Base-by-base conservation (phyloP, 805 yeast genomes). In the Wickerhamomyces bovis region DNA sequence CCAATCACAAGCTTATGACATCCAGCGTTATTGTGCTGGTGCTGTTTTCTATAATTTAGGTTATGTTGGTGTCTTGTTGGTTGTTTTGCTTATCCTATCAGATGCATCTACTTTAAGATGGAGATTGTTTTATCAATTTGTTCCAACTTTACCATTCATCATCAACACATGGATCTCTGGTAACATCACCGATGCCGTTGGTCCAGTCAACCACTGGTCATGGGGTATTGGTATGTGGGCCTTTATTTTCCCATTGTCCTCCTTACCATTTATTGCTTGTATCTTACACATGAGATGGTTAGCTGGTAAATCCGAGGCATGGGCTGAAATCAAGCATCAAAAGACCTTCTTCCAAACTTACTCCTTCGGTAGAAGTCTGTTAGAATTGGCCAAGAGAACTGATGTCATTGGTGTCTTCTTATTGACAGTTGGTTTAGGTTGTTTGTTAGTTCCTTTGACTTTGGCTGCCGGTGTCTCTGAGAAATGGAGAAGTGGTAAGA, bases 171-270 rank as follows among this genome's bases (percentile, higher is more conserved):
- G 94, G 94, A 73, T 84, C 47, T 66, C 81, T 25, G 92, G 89
- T 58, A 69, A 80, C 55, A 69, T 85, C 42, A 65, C 75, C 15
- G 52, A 62, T 9, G 66, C 66, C 30, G 66, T 66, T 12, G 64
- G 63, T 23, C 67, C 67, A 30, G 3, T 45, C 12, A 43, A 51
- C 6, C 59, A 71, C 30, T 82, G 88, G 83, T 71, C 80, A 12
- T 85, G 90, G 90, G 83, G 83, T 57, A 78, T 83, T 54, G 89
- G 83, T 36, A 83, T 85, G 77, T 85, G 85, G 85, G 89, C 89
- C 2, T 80, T 82, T 55, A 82, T 85, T 52, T 77, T 80, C 72
- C 90, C 90, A 31, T 66, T 82, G 35, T 60, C 80, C 6, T 69
- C 82, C 53, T 44, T 85, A n/a, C 92, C 90, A 19, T 63, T 85